Evolutionary conservation across 2,329 filamentous ascomycete species (phyloP).

Genomic region (Rugonectria rugulosa): DNA sequence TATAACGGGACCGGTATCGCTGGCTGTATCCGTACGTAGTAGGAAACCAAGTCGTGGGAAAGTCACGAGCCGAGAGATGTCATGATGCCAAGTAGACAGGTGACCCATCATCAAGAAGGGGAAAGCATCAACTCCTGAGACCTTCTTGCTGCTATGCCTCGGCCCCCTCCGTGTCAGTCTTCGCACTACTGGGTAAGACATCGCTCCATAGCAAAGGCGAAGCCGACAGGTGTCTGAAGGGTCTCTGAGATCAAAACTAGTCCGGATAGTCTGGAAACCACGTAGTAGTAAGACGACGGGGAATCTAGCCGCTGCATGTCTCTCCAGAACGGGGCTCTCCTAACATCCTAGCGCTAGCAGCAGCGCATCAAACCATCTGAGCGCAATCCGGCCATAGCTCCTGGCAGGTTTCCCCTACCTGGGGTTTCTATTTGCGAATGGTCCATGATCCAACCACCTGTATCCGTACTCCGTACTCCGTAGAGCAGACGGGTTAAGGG

Average conservation of each 20-base stretch:
- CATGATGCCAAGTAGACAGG: too few species aligned
- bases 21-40: neutral
- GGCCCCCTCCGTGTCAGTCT: neutral
- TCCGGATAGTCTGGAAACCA: neutral
- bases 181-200: neutral
- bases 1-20: too few species aligned
- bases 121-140: too few species aligned
- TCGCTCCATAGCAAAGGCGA: neutral
- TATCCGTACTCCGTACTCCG: slow-evolving; percentile 15
- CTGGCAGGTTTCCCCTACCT: slow-evolving; percentile 25
- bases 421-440: slow-evolving; percentile 17
- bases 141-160: too few species aligned
- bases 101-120: too few species aligned
- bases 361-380: slow-evolving; percentile 22
- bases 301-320: slow-evolving; percentile 16
- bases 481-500: neutral
- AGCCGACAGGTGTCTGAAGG: neutral
- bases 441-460: slow-evolving; percentile 12
- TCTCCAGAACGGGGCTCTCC: slow-evolving; percentile 19
- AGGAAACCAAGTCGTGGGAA: neutral
- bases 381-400: slow-evolving; percentile 27
- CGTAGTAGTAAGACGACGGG: slow-evolving; percentile 19
- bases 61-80: neutral
- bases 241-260: slow-evolving; percentile 12
- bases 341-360: slow-evolving; percentile 13